Evolutionary conservation across 495 filamentous ascomycete genomes (phyloP).

Genomic region (Astrocystis sublimbata): DNA sequence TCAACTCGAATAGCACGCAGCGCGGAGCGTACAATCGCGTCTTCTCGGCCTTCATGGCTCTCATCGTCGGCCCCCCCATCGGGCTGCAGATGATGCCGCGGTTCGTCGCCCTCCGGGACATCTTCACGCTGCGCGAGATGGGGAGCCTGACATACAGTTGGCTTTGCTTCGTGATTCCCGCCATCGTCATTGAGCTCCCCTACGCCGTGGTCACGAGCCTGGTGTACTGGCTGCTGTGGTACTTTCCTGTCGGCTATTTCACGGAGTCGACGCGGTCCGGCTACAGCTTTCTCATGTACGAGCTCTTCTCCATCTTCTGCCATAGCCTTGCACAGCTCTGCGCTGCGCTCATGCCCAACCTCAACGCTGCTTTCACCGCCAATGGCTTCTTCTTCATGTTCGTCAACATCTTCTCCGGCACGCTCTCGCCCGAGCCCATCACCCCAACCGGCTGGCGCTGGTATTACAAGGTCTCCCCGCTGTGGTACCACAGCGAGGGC

Average conservation of each 20-base stretch:
- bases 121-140: slow-evolving; percentile 71
- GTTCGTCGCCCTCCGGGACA: slow-evolving; percentile 63
- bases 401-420: slow-evolving; percentile 57
- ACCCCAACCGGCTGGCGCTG: slow-evolving; percentile 61
- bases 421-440: slow-evolving; percentile 53
- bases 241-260: slow-evolving; percentile 63
- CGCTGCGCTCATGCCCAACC: slow-evolving; percentile 55
- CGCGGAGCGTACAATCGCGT: slow-evolving; percentile 51
- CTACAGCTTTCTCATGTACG: slow-evolving; percentile 33
- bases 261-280: slow-evolving; percentile 54
- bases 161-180: slow-evolving; percentile 67
- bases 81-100: slow-evolving; percentile 70
- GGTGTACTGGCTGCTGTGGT: slow-evolving; percentile 72
- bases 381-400: slow-evolving; percentile 54
- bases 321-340: slow-evolving; percentile 56
- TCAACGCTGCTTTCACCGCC: slow-evolving; percentile 55
- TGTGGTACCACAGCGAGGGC: slow-evolving; percentile 65
- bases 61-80: slow-evolving; percentile 60
- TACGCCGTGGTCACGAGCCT: slow-evolving; percentile 63
- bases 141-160: slow-evolving; percentile 72
- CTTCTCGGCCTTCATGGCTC: slow-evolving; percentile 74
- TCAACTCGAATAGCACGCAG: slow-evolving; percentile 31
- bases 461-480: slow-evolving; percentile 70
- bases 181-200: slow-evolving; percentile 72
- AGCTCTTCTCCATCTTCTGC: slow-evolving; percentile 46